phyloP scores from a whole-genome alignment of 768 basidiomycete species.

The Rhizopogon rudus region DNA sequence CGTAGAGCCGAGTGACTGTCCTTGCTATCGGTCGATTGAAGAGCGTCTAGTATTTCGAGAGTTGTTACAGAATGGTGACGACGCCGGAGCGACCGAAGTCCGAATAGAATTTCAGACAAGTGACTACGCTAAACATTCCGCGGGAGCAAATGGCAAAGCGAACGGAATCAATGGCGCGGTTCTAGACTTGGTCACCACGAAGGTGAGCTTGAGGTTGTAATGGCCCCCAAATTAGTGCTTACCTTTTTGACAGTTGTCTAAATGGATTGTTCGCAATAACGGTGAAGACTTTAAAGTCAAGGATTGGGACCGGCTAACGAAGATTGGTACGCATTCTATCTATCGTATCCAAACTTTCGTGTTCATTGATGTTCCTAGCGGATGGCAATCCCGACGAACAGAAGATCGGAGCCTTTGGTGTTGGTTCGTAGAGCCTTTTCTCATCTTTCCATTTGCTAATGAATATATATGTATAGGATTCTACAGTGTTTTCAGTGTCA shows the following conservation, averaged over 20 bases:
- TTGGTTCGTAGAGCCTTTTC: constrained; percentile 13
- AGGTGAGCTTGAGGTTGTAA: neutral
- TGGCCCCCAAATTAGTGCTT: neutral
- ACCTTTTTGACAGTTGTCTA: constrained; percentile 23
- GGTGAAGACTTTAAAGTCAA: constrained; percentile 40
- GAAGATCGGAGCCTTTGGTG: constrained; percentile 45
- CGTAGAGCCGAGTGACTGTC: neutral
- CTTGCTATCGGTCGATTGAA: neutral
- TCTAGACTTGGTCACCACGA: constrained; percentile 2
- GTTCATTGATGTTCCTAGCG: constrained; percentile 22
- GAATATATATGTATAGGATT: constrained; percentile 8
- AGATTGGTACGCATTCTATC: constrained; percentile 27
- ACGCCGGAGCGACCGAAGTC: constrained; percentile 33
- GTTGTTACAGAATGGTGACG: constrained; percentile 54
- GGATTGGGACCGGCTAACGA: constrained; percentile 45
- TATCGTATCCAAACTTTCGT: neutral
- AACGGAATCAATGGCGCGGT: neutral
- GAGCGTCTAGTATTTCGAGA: constrained; percentile 42
- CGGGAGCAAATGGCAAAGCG: neutral
- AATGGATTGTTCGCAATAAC: constrained; percentile 43
- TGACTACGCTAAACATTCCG: constrained; percentile 4
- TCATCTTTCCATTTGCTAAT: neutral
- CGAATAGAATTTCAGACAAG: constrained; percentile 33
- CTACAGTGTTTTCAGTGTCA: constrained; percentile 25
- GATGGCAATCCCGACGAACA: constrained; percentile 50